Conservation (phyloP, 305 asterid genomes). For the Solanum hybrid region DNA sequence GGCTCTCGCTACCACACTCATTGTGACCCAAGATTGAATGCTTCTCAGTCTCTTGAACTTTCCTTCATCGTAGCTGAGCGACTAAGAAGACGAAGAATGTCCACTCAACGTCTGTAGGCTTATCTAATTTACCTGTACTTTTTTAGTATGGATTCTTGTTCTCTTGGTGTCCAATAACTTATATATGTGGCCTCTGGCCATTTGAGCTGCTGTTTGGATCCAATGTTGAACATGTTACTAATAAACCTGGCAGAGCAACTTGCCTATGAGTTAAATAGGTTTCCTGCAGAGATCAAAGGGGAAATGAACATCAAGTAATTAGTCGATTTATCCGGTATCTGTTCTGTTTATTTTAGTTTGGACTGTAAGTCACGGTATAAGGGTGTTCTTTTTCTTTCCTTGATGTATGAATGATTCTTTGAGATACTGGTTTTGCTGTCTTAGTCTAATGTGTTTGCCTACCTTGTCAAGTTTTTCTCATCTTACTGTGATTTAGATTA, state of each 20-base stretch:
- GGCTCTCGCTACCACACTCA: constrained; percentile 56
- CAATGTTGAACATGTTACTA: neutral
- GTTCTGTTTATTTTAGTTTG: neutral
- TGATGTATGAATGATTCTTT: neutral
- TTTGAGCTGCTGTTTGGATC: neutral
- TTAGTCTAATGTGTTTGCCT: neutral
- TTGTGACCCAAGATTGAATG: constrained; percentile 44
- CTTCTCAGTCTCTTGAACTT: constrained; percentile 49
- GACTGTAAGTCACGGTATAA: neutral
- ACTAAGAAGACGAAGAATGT: constrained; percentile 33
- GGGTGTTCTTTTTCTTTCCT: neutral
- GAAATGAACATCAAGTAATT: neutral
- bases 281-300: neutral
- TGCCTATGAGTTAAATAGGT: neutral
- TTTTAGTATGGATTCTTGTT: neutral
- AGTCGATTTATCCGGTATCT: neutral
- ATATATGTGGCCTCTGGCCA: neutral
- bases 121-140: neutral
- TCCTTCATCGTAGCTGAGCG: constrained; percentile 38
- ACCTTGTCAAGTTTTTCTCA: neutral
- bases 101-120: constrained; percentile 19
- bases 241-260: neutral
- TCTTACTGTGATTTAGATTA: neutral
- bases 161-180: neutral
- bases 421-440: neutral